phyloP scores from a whole-genome alignment of 2,329 filamentous ascomycete species.

The Fusarium sp. region DNA sequence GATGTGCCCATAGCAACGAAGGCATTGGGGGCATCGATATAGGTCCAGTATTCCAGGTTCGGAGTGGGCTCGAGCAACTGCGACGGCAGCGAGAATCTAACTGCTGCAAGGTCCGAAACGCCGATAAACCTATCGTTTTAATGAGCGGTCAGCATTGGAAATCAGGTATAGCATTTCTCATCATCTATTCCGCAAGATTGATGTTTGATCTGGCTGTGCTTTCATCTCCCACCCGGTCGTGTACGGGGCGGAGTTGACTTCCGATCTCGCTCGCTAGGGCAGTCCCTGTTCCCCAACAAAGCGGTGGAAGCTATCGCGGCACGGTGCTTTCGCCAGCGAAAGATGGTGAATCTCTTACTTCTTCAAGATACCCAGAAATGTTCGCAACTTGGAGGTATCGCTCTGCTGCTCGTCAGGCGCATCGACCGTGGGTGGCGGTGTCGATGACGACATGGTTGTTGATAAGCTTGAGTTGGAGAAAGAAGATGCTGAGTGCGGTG shows the following conservation, averaged over 20 bases:
- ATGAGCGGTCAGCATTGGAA: slow-evolving; percentile 46
- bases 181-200: slow-evolving; percentile 14
- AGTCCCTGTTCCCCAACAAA: slow-evolving; percentile 8
- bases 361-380: slow-evolving; percentile 86
- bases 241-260: slow-evolving; percentile 21
- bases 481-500: slow-evolving; percentile 18
- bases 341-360: slow-evolving; percentile 70
- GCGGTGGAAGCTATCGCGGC: slow-evolving; percentile 35
- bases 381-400: slow-evolving; percentile 89
- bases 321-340: slow-evolving; percentile 3
- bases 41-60: slow-evolving; percentile 99
- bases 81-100: slow-evolving; percentile 94
- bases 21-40: slow-evolving; percentile 92
- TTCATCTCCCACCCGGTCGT: slow-evolving; percentile 31
- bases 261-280: slow-evolving; percentile 35
- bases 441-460: slow-evolving; percentile 55
- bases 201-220: slow-evolving; percentile 16
- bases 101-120: slow-evolving; percentile 92
- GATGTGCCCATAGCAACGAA: slow-evolving; percentile 88
- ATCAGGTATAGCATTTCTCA: slow-evolving; percentile 7
- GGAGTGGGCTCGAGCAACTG: slow-evolving; percentile 96
- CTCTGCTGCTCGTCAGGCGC: slow-evolving; percentile 66
- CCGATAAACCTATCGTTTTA: slow-evolving; percentile 81
- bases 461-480: slow-evolving; percentile 24
- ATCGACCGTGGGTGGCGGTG: slow-evolving; percentile 50